Base-by-base conservation (phyloP, 2,329 filamentous ascomycete species). In the Sarocladium oryzae region DNA sequence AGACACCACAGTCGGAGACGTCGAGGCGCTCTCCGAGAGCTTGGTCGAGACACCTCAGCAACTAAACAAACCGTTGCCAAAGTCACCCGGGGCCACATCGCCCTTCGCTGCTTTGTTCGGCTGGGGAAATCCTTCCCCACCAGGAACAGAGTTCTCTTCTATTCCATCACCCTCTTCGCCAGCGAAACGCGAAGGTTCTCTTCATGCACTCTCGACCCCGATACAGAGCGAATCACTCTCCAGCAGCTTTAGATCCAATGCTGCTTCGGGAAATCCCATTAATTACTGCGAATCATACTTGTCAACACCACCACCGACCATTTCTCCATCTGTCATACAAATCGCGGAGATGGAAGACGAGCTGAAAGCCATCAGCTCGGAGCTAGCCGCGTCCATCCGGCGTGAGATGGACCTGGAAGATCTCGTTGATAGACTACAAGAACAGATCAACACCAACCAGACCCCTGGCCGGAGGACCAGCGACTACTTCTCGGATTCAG, bases 401-500 rank as follows among this genome's bases (percentile, higher is more conserved):
- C 83, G 93, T 55, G 93, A 99, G 72, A 92, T 99, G 81, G 93
- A 99, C 60, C 71, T 99, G 28, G 93, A 99, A 68, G 93, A 99
- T 66, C 77, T 97, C 43, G 85, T 97, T 1, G 93, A 99, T 58
- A 79, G 87, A 53, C 72, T 95, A 59, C 91, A 96, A 65, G 73
- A 82, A n/a, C 90, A 96, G 62, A 76, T 77, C 56, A 78, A 75
- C 66, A 77, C 82, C 68, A 63, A 76, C 61, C 69, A 75, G 66
- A 63, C 73, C 58, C 60, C 77, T 24, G 84, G 80, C 56, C 86
- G 87, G 65, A 81, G 92, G 54, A 95, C 89, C 9, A 97, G 93
- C 69, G 93, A 99, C 69, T 97, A 99, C 71, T 99, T 93, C 66
- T 99, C 93, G 2, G 93, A 99, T 66, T 96, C 91, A 5, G 93